Conservation (phyloP, 2,329 filamentous ascomycete species). For the Didymella pomorum region DNA sequence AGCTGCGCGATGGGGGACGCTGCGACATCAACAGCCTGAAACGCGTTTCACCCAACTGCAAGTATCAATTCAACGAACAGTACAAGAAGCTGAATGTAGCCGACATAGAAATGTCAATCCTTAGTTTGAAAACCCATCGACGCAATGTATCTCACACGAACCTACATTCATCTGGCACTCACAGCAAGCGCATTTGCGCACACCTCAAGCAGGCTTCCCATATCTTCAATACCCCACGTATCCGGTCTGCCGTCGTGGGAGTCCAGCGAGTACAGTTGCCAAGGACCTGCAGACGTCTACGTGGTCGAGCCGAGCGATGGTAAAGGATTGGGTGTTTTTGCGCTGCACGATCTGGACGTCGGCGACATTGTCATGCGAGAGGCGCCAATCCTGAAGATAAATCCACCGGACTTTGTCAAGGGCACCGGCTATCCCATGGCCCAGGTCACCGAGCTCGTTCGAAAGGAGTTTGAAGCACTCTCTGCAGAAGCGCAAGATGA, state of each 20-base stretch:
- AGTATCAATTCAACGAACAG: not conserved
- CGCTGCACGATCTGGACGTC: conserved; percentile 45
- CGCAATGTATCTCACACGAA: conserved; percentile 1
- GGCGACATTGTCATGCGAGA: conserved; percentile 54
- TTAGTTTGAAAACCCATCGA: not conserved
- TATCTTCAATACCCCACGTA: conserved; percentile 13
- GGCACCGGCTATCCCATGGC: conserved; percentile 39
- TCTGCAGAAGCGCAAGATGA: conserved; percentile 31
- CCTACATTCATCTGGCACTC: not conserved
- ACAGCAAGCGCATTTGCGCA: conserved; percentile 8
- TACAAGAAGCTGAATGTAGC: conserved; percentile 9
- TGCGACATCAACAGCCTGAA: conserved; percentile 23
- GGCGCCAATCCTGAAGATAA: conserved; percentile 47
- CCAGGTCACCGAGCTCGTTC: conserved; percentile 33
- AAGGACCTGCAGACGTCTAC: conserved; percentile 36
- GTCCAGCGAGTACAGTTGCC: conserved; percentile 31
- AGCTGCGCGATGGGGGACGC: conserved; percentile 4
- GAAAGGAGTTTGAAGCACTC: conserved; percentile 36
- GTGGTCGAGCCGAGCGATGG: conserved; percentile 44
- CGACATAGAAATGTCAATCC: not conserved
- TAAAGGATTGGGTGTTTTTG: conserved; percentile 56
- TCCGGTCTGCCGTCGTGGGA: conserved; percentile 26
- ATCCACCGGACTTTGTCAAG: conserved; percentile 37
- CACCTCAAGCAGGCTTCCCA: conserved; percentile 23
- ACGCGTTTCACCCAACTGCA: conserved; percentile 18